Evolutionary conservation across 352 stramenopile species (phyloP), one percentile per base, ranked within the genome.

Genomic region (Globisporangium cylindrosporum): DNA sequence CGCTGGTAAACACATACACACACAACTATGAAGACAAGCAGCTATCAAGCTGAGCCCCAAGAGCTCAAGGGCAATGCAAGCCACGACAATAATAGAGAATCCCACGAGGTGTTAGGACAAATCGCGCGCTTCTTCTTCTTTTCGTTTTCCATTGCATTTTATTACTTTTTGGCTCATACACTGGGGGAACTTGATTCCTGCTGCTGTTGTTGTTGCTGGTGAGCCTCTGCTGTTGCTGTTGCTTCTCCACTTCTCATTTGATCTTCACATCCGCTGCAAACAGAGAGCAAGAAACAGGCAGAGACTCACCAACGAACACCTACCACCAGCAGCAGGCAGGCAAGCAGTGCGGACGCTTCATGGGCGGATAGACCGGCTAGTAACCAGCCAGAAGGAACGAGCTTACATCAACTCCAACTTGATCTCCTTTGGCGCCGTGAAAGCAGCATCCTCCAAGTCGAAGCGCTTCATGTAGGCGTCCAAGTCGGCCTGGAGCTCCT

Each of bases 391-490:
- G 15, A 14, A 38, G 25, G 20, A 32, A 36, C 32, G 62, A 66
- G 69, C 72, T 92, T 93, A 95, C 81, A 95, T 86, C 72, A 93
- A 79, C 74, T 93, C 77, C 57, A 93, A 68, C 83, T 93, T 95
- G 74, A 93, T 80, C 75, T 95, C 87, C 72, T 85, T 93, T 41
- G 82, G 74, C 59, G 87, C 85, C 85, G 89, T 92, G 69, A 95
- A 88, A 65, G 89, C 80, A 57, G 82, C 87, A 57, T 86, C 75
- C 67, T 93, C 84, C 66, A 95, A 73, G 70, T 82, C 84, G 73
- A 92, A 91, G 66, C 86, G 86, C 76, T 93, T 93, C 81, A 93
- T 91, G 84, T 93, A 95, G 25, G 87, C 84, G 66, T 95, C 85
- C 32, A 95, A 70, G 66, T 93, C 87, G 49, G 81, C 84, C 83